Conservation (phyloP, 1,139 yeast genomes). For the Suhomyces bribrorum region DNA sequence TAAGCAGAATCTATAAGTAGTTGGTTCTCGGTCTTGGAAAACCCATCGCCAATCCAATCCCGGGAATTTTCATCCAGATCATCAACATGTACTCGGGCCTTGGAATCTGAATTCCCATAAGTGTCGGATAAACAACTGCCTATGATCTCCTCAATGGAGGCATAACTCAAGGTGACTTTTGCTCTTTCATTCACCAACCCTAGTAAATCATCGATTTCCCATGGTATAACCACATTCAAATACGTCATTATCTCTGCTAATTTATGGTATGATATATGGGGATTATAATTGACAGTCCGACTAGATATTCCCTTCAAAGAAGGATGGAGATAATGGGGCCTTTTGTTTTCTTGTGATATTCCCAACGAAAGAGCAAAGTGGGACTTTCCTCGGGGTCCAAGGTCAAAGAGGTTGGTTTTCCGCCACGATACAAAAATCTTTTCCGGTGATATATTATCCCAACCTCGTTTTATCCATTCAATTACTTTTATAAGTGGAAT, state of each 20-base stretch:
- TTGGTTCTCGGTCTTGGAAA: conserved; percentile 2
- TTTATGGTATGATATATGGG: conserved; percentile 33
- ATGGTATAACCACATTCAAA: conserved; percentile 52
- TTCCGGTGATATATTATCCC: conserved; percentile 52
- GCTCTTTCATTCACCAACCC: conserved; percentile 61
- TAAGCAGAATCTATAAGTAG: conserved; percentile 4
- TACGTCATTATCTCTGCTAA: conserved; percentile 45
- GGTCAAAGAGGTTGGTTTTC: conserved; percentile 22
- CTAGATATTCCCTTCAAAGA: conserved; percentile 1
- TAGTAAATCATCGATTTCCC: conserved; percentile 59
- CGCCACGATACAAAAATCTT: conserved; percentile 57
- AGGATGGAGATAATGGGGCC: conserved; percentile 2
- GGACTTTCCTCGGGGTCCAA: conserved; percentile 6
- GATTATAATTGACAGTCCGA: conserved; percentile 18
- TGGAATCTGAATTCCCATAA: conserved; percentile 5
- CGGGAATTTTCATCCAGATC: conserved; percentile 3
- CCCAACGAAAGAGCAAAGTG: conserved; percentile 1
- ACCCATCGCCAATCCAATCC: conserved; percentile 8
- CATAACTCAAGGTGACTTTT: conserved; percentile 52
- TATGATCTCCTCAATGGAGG: conserved; percentile 64
- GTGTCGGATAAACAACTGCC: conserved; percentile 59
- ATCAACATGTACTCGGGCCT: conserved; percentile 5
- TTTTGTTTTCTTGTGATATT: not conserved
- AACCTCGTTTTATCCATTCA: conserved; percentile 57
- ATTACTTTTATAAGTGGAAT: conserved; percentile 57